Base-by-base conservation (phyloP, 2,329 filamentous ascomycete genomes). In the Alternaria consortialis region DNA sequence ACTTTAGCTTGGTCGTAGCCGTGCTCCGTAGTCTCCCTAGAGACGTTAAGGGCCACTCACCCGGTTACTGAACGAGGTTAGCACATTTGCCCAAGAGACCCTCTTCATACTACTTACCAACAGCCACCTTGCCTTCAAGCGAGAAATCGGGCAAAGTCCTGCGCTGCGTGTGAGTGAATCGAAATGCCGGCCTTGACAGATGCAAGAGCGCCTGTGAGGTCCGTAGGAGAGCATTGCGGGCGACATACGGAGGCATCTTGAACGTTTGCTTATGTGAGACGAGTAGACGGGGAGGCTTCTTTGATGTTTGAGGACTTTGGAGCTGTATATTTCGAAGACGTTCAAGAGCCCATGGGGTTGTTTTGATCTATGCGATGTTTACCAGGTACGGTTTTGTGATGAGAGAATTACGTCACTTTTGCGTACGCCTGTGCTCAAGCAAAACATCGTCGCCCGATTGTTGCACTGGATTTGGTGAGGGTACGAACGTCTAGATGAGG, bases 111-210 rank as follows among this genome's bases (percentile, higher is more conserved):
- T 17, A 29, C 53, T 40, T 56, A 62, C 63, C 65, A 25, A 68
- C 58, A 40, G 65, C 63, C 4, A 66, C 63, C 40, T 68, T 64
- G 39, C 63, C 63, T 42, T 66, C 60, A 20, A 68, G 58, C 15
- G 52, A 63, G 54, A 64, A 68, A 27, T 66, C 58, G n/a, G 61
- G 56, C 32, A 66, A 53, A 37, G 58, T 64, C 42, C 63, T 66
- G 43, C 52, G 58, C 44, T 51, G 48, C 31, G 52, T 60, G 58
- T 66, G 56, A 67, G 55, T 32, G 40, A 60, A 60, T 7, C 60
- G 65, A 39, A 60, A 7, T 20, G 31, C 43, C n/a, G n/a, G 36
- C 47, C 27, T 43, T 34, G 37, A 50, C 7, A 34, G 42, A 29
- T 46, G 48, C 29, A 50, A 44, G 32, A 52, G 51, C 25, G 47